A percentile compares a stretch with the other conserved stretches of the same genome.
Conservation (phyloP, 129 eudicot genomes). For the Artemisia annua region DNA sequence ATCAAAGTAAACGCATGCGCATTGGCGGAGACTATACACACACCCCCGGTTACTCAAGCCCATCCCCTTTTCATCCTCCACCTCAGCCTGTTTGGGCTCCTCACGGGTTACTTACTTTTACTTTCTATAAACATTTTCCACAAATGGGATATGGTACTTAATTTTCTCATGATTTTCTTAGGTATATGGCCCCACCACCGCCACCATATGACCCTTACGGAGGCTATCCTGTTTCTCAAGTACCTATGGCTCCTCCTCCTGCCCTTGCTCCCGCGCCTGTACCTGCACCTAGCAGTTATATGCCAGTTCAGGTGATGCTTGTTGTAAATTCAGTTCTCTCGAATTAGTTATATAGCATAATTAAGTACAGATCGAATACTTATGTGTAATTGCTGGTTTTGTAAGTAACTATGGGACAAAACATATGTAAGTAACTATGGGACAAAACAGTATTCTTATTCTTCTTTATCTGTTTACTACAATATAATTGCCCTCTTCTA, state of each 20-base stretch:
- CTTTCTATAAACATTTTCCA: conserved; percentile 6
- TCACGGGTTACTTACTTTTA: conserved; percentile 59
- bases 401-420: too few relatives aligned
- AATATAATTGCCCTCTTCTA: too few relatives aligned
- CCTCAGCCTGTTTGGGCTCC: conserved; percentile 95
- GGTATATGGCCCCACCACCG: conserved; percentile 88
- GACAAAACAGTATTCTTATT: not conserved
- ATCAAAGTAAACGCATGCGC: conserved; percentile 92
- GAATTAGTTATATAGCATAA: not conserved
- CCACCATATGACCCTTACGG: conserved; percentile 93
- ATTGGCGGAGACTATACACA: conserved; percentile 94
- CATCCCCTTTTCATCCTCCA: conserved; percentile 94
- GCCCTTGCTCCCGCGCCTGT: conserved; percentile 82
- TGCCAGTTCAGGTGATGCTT: conserved; percentile 69
- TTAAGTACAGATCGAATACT: not conserved
- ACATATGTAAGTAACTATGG: too few relatives aligned
- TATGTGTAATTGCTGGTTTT: not conserved
- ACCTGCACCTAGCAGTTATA: conserved; percentile 88
- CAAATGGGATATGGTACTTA: not conserved
- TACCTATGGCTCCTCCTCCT: conserved; percentile 85
- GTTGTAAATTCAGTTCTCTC: not conserved
- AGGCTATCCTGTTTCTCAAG: conserved; percentile 83
- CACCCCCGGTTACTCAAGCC: conserved; percentile 70
- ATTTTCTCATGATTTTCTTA: conserved; percentile 16
- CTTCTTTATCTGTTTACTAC: not conserved